A percentile compares a stretch with the other conserved stretches of the same genome.
Conservation (phyloP, 345 rosid genomes). For the Aquilaria malaccensis region DNA sequence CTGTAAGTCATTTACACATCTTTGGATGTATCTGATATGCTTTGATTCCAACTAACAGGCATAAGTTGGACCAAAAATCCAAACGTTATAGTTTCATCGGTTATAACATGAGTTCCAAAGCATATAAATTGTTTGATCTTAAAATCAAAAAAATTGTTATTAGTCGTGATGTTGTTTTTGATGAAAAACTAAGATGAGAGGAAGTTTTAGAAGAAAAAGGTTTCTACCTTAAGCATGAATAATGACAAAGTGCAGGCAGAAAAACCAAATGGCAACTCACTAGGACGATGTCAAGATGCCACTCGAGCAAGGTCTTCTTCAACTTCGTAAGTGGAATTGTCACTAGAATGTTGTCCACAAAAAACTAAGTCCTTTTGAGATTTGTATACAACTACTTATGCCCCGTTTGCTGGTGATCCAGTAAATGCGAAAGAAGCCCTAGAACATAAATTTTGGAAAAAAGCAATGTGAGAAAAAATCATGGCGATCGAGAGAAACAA, state of each 20-base stretch:
- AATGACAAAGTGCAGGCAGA: not conserved
- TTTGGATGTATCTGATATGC: not conserved
- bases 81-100: too few species aligned
- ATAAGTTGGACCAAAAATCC: too few species aligned
- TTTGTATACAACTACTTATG: not conserved
- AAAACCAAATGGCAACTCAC: not conserved
- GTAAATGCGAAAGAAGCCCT: not conserved
- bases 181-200: too few species aligned
- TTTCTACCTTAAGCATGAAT: not conserved
- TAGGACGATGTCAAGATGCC: not conserved
- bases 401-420: not conserved
- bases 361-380: not conserved
- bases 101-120: too few species aligned
- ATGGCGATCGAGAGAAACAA: constrained; percentile 2
- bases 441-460: not conserved
- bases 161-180: too few species aligned
- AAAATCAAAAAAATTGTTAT: too few species aligned
- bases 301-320: not conserved
- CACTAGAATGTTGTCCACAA: not conserved
- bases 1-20: not conserved
- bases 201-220: too few species aligned
- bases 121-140: too few species aligned
- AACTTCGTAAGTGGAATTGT: not conserved
- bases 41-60: not conserved
- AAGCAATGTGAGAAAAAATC: constrained; percentile 8